Evolutionary conservation across 1,139 yeast genomes (phyloP), one percentile per base, ranked within the genome.

Genomic region (Suhomyces ambrosiae): DNA sequence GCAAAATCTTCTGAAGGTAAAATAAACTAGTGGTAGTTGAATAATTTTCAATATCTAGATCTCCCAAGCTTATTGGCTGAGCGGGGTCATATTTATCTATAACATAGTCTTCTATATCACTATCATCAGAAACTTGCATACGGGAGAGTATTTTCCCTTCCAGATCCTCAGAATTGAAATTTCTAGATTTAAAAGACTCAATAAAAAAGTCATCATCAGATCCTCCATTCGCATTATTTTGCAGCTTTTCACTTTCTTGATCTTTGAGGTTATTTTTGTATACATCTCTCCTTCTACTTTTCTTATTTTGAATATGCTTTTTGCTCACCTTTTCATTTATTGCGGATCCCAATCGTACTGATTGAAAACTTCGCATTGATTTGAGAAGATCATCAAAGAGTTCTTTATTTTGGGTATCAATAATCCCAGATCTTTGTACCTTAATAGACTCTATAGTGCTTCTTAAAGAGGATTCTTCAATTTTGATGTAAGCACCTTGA

Each of bases 41-140:
- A 17, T 24, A 32, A 13, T 31, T 27, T 7, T n/a, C 9, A 7
- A 23, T 4, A 9, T 16, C 17, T 23, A 28, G 13, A 9, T 28
- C 15, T 10, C 12, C 30, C 30, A 27, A 27, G 2, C 10, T 11
- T 8, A 27, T 9, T n/a, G n/a, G n/a, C n/a, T n/a, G n/a, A n/a
- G n/a, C n/a, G n/a, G n/a, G n/a, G n/a, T n/a, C n/a, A n/a, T n/a
- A n/a, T n/a, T n/a, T 7, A 18, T 22, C 33, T 2, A 12, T 16
- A 15, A 8, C 14, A 9, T 16, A 15, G 7, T 35, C 38, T 23
- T 56, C 62, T 3, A 44, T 35, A 26, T 56, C 65, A 32, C 62
- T 67, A 32, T 60, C 68, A 35, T 68, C 74, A 2, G 74, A 67
- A 12, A 52, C 56, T 32, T 60, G 61, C 58, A 68, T 62, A 33